These are phyloP conservation scores for Starmerella scarabaei DNA, from an alignment of 805 yeast species.

Conservation along the genomic window DNA sequence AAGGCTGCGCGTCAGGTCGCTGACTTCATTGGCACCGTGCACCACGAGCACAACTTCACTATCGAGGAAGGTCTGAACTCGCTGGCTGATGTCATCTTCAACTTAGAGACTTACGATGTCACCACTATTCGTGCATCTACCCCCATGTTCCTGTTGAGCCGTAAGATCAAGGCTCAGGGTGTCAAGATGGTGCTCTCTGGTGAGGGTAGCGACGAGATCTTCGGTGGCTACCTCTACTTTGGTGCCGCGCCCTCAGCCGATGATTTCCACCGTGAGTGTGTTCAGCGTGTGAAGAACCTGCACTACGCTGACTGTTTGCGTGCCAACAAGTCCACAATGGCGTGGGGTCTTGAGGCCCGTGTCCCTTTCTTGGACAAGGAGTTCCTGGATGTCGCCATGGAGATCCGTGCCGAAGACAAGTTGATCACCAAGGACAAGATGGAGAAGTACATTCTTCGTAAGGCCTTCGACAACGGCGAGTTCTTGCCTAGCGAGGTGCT, in stretches of 20 bases:
- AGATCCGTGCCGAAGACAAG: conserved; percentile 88
- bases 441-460: conserved; percentile 92
- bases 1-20: conserved; percentile 95
- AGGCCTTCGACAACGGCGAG: conserved; percentile 90
- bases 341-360: conserved; percentile 99
- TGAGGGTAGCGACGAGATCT: conserved; percentile 98
- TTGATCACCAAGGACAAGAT: conserved; percentile 63
- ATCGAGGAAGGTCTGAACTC: conserved; percentile 95
- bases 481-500: conserved; percentile 92
- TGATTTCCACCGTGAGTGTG: conserved; percentile 94
- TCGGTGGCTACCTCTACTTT: conserved; percentile 96
- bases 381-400: conserved; percentile 85
- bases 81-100: conserved; percentile 82
- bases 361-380: conserved; percentile 96
- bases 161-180: conserved; percentile 98
- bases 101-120: conserved; percentile 94
- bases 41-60: conserved; percentile 96
- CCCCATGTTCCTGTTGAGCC: conserved; percentile 90
- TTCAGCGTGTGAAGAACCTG: conserved; percentile 90
- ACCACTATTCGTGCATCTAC: conserved; percentile 98
- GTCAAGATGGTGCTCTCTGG: conserved; percentile 98
- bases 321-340: conserved; percentile 99
- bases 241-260: conserved; percentile 88
- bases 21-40: conserved; percentile 86
- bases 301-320: conserved; percentile 95